Base-by-base conservation (phyloP, 495 filamentous ascomycete genomes). In the Neurospora hispaniola region DNA sequence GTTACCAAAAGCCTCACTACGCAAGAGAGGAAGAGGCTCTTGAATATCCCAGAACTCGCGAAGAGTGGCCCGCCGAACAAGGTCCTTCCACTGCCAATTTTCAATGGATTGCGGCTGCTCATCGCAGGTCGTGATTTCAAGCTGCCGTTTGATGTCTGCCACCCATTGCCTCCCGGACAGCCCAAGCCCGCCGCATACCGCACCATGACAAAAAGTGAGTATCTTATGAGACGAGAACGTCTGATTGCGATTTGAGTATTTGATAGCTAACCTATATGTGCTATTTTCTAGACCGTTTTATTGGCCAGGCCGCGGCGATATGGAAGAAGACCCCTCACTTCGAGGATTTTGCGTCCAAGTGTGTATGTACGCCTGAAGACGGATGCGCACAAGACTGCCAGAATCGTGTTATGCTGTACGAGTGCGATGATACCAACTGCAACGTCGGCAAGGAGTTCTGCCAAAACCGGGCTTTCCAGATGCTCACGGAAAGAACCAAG, bases 391-490 rank as follows among this genome's bases (percentile, higher is more conserved):
- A 97, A 70, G 85, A 90, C 74, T 99, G 96, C 82, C 90, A 95
- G 77, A 99, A 99, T 78, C 89, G 94, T 66, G 93, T 92, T 82
- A 98, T 98, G 93, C 89, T 96, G 72, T 97, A 97, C 79, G 96
- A 99, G 81, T 99, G 96, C 80, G 93, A 98, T 80, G 88, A 92
- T 11, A 90, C 86, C 69, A 98, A 97, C 80, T 99, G 96, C 82
- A 89, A 88, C 72, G 81, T 96, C 27, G 91, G 91, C 48, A 81
- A 85, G 12, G 85, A 86, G 5, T 82, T 85, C 69, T 99, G 96
- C 83, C 88, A 86, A 38, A 99, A 99, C 80, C 92, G 96, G 42
- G 90, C 89, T 42, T 99, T 98, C 81, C 90, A 91, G 35, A 88
- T 91, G 74, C 84, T 99, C 35, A 89, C 90, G 74, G 88, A 90